Percentiles rank a stretch among this genome's conserved stretches.
phyloP scores from a whole-genome alignment of 2,329 filamentous ascomycete genomes.

The Phyllosticta citrichinensis region DNA sequence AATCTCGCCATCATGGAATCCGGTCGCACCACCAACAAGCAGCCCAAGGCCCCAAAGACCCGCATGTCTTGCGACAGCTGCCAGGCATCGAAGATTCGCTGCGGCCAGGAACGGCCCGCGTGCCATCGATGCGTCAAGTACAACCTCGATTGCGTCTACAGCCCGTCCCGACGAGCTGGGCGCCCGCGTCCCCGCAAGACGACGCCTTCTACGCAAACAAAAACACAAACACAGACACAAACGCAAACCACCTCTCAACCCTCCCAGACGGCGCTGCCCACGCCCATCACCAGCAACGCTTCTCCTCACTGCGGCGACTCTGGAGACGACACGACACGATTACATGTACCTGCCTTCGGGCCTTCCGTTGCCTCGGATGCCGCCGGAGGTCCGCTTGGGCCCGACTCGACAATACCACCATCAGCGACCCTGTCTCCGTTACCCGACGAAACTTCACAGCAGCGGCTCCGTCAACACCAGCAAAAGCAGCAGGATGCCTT shows the following conservation, averaged over 20 bases:
- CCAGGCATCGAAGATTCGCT: slow-evolving; percentile 2
- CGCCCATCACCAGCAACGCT: neutral
- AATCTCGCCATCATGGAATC: neutral
- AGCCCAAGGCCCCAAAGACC: neutral
- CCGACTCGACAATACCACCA: neutral
- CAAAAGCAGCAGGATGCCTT: neutral
- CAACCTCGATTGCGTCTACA: neutral
- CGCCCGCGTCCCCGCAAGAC: neutral
- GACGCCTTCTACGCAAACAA: neutral
- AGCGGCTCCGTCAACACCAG: too few species aligned
- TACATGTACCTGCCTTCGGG: too few species aligned
- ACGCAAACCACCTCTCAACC: neutral
- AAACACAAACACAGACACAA: too few species aligned
- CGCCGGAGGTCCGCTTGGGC: neutral
- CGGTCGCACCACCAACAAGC: neutral
- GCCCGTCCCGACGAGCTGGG: neutral
- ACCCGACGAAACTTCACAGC: neutral
- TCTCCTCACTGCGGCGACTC: neutral
- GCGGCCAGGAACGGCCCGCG: neutral
- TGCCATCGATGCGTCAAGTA: neutral
- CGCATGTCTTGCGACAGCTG: slow-evolving; percentile 1
- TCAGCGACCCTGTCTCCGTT: neutral
- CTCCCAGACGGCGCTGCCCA: neutral
- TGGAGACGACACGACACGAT: neutral
- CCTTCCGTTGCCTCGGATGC: neutral